A percentile compares a stretch with the other conserved stretches of the same genome.
These are phyloP conservation scores for Fusarium sp. DNA, from an alignment of 2,329 filamentous ascomycete species.

Conservation along the genomic window DNA sequence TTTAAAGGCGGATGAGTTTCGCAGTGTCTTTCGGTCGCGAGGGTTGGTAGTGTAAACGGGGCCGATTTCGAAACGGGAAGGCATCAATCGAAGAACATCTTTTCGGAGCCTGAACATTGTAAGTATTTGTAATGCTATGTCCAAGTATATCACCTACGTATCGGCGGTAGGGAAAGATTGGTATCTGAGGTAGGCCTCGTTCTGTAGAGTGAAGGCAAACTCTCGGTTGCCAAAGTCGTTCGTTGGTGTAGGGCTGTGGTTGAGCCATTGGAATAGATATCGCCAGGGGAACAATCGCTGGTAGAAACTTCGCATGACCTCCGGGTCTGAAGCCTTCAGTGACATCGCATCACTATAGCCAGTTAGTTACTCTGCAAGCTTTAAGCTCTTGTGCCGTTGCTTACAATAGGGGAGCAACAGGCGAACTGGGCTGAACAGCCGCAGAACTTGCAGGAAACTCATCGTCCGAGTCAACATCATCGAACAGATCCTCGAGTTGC, in stretches of 20 bases:
- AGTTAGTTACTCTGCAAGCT: not conserved
- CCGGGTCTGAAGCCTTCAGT: slow-evolving; percentile 74
- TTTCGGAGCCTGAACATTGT: slow-evolving; percentile 75
- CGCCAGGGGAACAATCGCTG: slow-evolving; percentile 95
- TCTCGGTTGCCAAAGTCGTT: slow-evolving; percentile 93
- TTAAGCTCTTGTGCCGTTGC: slow-evolving; percentile 31
- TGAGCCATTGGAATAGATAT: slow-evolving; percentile 96
- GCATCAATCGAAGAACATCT: slow-evolving; percentile 87
- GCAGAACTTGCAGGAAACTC: slow-evolving; percentile 66
- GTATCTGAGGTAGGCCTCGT: slow-evolving; percentile 92
- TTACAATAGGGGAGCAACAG: slow-evolving; percentile 64
- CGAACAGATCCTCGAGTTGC: slow-evolving; percentile 67
- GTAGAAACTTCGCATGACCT: slow-evolving; percentile 93
- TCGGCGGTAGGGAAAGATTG: slow-evolving; percentile 72
- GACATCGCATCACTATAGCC: slow-evolving; percentile 49
- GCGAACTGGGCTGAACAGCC: slow-evolving; percentile 50
- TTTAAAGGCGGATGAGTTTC: slow-evolving; percentile 83
- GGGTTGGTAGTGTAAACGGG: slow-evolving; percentile 97
- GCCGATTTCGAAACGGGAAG: slow-evolving; percentile 96
- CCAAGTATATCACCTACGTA: slow-evolving; percentile 52
- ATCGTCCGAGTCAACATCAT: slow-evolving; percentile 68
- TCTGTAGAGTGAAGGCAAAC: slow-evolving; percentile 94
- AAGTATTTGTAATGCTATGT: not conserved
- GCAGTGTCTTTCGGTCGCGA: slow-evolving; percentile 87
- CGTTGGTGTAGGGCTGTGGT: slow-evolving; percentile 86